Conservation (phyloP, 2,329 filamentous ascomycete species). For the Incumbomyces lentus region DNA sequence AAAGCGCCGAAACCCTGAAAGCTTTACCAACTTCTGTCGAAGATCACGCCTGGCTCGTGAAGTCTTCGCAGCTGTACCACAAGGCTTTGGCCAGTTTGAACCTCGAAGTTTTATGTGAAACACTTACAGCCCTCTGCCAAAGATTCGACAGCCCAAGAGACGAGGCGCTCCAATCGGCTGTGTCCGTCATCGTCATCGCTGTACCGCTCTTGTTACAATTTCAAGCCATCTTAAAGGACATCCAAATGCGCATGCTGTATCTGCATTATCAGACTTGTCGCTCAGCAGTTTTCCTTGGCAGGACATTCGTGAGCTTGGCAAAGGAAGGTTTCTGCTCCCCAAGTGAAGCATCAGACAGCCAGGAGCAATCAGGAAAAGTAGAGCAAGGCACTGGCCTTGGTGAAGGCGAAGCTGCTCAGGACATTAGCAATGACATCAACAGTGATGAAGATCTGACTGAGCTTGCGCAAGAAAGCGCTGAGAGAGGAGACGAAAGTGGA, state of each 20-base stretch:
- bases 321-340: conserved; percentile 87
- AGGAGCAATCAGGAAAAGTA: conserved; percentile 63
- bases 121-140: no score
- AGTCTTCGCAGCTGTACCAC: conserved; percentile 43
- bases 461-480: conserved; percentile 62
- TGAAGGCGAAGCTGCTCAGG: conserved; percentile 87
- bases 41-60: conserved; percentile 53
- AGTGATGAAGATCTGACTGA: conserved; percentile 90
- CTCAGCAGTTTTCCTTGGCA: conserved; percentile 64
- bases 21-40: conserved; percentile 50
- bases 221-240: conserved; percentile 47
- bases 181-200: conserved; percentile 47
- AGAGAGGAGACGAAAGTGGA: conserved; percentile 49
- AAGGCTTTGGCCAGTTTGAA: conserved; percentile 51
- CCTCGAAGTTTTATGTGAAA: conserved; percentile 28
- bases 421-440: conserved; percentile 94
- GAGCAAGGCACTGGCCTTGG: conserved; percentile 89
- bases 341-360: conserved; percentile 63
- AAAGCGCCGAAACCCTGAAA: conserved; percentile 48
- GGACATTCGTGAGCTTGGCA: conserved; percentile 67
- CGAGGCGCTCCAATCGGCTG: no score
- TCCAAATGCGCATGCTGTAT: conserved; percentile 48
- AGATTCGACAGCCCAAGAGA: no score
- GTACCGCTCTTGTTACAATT: conserved; percentile 70
- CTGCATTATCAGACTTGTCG: conserved; percentile 63